These are phyloP conservation scores for Leccinum uliginosum DNA, from an alignment of 768 basidiomycete species.

Conservation along the genomic window DNA sequence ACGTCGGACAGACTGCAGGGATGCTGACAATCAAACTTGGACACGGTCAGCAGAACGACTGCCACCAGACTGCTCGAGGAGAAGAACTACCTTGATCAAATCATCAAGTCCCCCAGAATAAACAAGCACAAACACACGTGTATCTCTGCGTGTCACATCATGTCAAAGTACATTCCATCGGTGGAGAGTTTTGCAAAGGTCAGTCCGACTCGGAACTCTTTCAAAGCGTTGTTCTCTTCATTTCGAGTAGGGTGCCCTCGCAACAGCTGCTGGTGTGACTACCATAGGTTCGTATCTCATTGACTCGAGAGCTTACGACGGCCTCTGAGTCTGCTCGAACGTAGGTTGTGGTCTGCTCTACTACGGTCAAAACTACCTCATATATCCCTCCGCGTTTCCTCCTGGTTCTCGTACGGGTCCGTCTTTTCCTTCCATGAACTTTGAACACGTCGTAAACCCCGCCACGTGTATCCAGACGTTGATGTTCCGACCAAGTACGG, in stretches of 20 bases:
- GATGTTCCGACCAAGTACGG: slow-evolving; percentile 64
- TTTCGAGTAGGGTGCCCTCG: slow-evolving; percentile 42
- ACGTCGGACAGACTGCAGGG: too few species aligned
- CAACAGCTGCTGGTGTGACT: slow-evolving; percentile 53
- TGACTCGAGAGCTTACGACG: background rate
- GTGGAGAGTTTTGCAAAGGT: slow-evolving; percentile 46
- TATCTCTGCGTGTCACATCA: slow-evolving; percentile 5
- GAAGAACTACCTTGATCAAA: too few species aligned
- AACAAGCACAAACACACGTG: slow-evolving; percentile 10
- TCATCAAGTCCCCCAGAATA: too few species aligned
- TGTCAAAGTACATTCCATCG: slow-evolving; percentile 40
- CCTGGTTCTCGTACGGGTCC: slow-evolving; percentile 75
- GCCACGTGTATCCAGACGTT: slow-evolving; percentile 49
- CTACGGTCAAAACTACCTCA: slow-evolving; percentile 83
- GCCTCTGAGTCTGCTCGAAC: background rate
- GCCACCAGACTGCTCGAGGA: too few species aligned
- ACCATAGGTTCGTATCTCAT: slow-evolving; percentile 43
- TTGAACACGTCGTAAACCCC: background rate
- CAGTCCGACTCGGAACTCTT: background rate
- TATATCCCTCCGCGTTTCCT: slow-evolving; percentile 84
- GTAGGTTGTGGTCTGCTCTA: slow-evolving; percentile 75
- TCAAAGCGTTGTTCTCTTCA: background rate
- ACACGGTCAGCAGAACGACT: too few species aligned
- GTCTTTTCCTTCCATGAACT: slow-evolving; percentile 9
- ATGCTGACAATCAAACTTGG: too few species aligned